phyloP scores from a whole-genome alignment of 129 eudicot genomes.

The Flaveria bidentis region DNA sequence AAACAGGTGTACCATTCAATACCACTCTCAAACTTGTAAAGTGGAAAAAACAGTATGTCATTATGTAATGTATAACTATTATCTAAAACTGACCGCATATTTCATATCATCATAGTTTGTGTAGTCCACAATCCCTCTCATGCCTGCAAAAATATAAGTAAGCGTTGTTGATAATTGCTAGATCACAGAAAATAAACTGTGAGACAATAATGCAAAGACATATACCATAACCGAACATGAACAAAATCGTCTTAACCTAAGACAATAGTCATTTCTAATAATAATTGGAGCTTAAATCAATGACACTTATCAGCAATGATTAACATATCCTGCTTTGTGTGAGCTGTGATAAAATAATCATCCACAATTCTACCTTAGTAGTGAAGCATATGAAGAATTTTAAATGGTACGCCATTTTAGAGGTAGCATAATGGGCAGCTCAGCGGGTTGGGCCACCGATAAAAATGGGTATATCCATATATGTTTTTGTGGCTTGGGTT shows the following conservation, averaged over 20 bases:
- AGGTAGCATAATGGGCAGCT: background rate
- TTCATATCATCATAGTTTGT: constrained; percentile 87
- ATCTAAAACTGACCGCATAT: constrained; percentile 68
- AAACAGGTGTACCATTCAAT: background rate
- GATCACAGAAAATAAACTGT: too few relatives aligned
- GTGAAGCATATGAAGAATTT: too few relatives aligned
- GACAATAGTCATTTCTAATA: too few relatives aligned
- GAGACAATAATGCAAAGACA: too few relatives aligned
- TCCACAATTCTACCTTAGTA: too few relatives aligned
- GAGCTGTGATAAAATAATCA: too few relatives aligned
- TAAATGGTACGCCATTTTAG: too few relatives aligned
- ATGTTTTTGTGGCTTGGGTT: background rate
- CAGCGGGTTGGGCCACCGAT: background rate
- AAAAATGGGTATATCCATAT: background rate
- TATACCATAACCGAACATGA: too few relatives aligned
- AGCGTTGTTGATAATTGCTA: background rate
- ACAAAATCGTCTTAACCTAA: too few relatives aligned
- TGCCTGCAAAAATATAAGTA: constrained; percentile 46
- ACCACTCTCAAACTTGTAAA: constrained; percentile 1
- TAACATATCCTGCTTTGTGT: too few relatives aligned
- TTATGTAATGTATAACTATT: constrained; percentile 7
- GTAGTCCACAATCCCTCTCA: constrained; percentile 89
- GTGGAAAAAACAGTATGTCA: background rate
- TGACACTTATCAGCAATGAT: too few relatives aligned
- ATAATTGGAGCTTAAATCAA: too few relatives aligned